Conservation (phyloP, 2,329 filamentous ascomycete genomes). For the Stromatinia cepivora region DNA sequence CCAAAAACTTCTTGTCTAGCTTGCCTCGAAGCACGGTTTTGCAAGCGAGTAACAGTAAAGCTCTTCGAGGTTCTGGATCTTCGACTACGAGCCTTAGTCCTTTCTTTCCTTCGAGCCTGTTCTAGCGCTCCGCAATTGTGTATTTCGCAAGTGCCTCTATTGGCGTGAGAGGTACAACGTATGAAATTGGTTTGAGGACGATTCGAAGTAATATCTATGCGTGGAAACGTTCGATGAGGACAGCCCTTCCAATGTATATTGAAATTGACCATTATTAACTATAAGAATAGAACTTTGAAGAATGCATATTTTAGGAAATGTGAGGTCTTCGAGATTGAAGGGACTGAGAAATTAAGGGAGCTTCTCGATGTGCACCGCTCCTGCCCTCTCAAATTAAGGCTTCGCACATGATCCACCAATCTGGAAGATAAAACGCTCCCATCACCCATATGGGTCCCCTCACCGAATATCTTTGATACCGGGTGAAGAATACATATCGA, state of each 20-base stretch:
- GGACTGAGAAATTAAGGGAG: slow-evolving; percentile 1
- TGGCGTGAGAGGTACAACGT: slow-evolving; percentile 7
- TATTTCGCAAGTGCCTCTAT: slow-evolving; percentile 26
- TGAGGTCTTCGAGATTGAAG: slow-evolving; percentile 13
- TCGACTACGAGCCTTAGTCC: slow-evolving; percentile 24
- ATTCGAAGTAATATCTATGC: slow-evolving; percentile 32
- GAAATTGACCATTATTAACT: slow-evolving; percentile 33
- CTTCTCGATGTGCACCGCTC: slow-evolving; percentile 5
- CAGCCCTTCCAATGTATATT: slow-evolving; percentile 39
- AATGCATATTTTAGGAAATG: slow-evolving; percentile 36
- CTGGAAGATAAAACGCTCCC: not conserved
- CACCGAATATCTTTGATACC: slow-evolving; percentile 61
- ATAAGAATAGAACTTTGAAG: slow-evolving; percentile 28
- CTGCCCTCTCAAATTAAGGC: slow-evolving; percentile 26
- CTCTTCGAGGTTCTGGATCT: slow-evolving; percentile 24
- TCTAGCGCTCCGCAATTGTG: slow-evolving; percentile 26
- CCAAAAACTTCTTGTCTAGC: slow-evolving; percentile 33
- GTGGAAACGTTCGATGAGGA: slow-evolving; percentile 36
- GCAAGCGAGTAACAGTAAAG: slow-evolving; percentile 25
- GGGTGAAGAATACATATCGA: slow-evolving; percentile 65
- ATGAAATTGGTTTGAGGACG: slow-evolving; percentile 15
- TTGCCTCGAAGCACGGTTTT: slow-evolving; percentile 28
- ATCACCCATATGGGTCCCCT: slow-evolving; percentile 2
- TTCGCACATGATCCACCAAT: not conserved
- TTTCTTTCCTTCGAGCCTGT: slow-evolving; percentile 29